phyloP scores from a whole-genome alignment of 2,329 filamentous ascomycete species.

The Venturia oleaginea region DNA sequence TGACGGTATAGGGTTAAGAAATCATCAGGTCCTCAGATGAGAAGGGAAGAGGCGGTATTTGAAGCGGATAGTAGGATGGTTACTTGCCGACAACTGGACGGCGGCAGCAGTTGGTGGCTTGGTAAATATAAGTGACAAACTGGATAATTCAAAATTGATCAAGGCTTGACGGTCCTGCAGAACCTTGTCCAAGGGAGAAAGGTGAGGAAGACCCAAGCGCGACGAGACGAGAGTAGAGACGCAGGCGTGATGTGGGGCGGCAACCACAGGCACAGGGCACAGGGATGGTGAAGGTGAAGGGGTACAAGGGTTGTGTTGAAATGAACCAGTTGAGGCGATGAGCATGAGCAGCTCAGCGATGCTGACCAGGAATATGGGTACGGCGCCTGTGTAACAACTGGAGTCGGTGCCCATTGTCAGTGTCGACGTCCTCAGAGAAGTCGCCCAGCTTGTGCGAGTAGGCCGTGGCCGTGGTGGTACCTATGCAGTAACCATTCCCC shows the following conservation, averaged over 20 bases:
- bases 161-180: conserved; percentile 4
- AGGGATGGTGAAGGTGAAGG: not conserved
- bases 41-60: not conserved
- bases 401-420: not conserved
- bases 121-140: not conserved
- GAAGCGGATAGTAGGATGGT: not conserved
- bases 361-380: not conserved
- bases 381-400: not conserved
- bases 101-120: conserved; percentile 2
- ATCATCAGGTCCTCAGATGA: not conserved
- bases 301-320: not conserved
- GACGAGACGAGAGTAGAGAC: not conserved
- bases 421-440: not conserved
- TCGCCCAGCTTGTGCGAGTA: not conserved
- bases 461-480: not conserved
- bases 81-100: not conserved
- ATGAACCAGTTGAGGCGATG: not conserved
- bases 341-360: conserved; percentile 4
- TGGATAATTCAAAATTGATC: not conserved
- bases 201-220: not conserved
- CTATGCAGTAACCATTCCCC: not conserved
- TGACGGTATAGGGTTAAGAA: not conserved
- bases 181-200: not conserved
- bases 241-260: conserved; percentile 4
- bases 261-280: not conserved